Conservation (phyloP, 805 yeast species). For the Barnettozyma populi region DNA sequence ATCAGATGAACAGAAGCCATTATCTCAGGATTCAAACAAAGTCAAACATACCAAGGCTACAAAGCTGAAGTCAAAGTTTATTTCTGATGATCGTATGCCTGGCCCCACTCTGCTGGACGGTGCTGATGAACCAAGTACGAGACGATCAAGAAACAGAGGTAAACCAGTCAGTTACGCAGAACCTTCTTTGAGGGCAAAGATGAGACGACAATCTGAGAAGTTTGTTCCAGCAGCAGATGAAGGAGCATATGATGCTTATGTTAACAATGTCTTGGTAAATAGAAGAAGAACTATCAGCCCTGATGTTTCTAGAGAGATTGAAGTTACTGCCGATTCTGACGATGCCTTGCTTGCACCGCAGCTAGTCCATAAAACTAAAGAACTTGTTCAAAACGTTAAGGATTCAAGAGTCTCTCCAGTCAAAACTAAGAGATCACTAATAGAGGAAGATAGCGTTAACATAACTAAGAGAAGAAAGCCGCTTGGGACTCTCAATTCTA, state of each 20-base stretch:
- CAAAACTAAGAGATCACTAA: constrained; percentile 12
- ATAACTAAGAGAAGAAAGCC: constrained; percentile 27
- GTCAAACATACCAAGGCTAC: constrained; percentile 26
- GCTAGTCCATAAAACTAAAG: background rate
- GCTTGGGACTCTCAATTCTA: constrained; percentile 11
- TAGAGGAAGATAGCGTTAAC: constrained; percentile 18
- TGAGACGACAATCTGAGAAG: constrained; percentile 60
- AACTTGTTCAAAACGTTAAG: constrained; percentile 7
- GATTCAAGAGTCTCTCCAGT: constrained; percentile 14
- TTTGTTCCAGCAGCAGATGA: constrained; percentile 53
- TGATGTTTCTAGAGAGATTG: constrained; percentile 4
- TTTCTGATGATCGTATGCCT: constrained; percentile 37
- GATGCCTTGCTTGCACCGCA: background rate
- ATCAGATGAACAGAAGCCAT: constrained; percentile 19
- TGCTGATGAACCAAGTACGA: constrained; percentile 16
- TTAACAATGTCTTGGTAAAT: constrained; percentile 5
- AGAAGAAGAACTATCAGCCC: constrained; percentile 7
- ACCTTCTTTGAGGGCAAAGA: constrained; percentile 61
- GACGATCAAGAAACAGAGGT: constrained; percentile 46
- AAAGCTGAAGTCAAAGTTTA: constrained; percentile 24
- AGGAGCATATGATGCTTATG: constrained; percentile 10
- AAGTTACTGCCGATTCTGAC: constrained; percentile 2
- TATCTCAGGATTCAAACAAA: constrained; percentile 19
- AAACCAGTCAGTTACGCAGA: constrained; percentile 59
- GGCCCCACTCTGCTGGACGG: constrained; percentile 11